Evolutionary conservation across 1,284 basidiomycete genomes (phyloP).

Genomic region (Blastosporella zonata): DNA sequence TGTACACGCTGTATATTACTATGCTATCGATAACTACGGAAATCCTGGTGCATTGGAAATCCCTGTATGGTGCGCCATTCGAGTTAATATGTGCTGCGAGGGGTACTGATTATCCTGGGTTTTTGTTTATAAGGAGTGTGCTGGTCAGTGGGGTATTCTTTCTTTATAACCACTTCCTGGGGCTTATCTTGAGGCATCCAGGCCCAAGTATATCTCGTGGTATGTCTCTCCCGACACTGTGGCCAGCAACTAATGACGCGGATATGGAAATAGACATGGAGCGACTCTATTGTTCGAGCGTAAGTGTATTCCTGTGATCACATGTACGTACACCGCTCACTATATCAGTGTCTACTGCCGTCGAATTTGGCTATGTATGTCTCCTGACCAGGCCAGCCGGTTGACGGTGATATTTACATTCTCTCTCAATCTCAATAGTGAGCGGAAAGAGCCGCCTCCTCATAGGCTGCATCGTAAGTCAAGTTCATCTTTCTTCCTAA

Average conservation of each 20-base stretch:
- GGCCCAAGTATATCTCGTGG: background rate
- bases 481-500: background rate
- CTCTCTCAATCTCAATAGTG: background rate
- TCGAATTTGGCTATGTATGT: constrained; percentile 1
- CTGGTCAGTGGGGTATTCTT: background rate
- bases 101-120: background rate
- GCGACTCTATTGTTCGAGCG: background rate
- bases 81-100: background rate
- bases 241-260: background rate
- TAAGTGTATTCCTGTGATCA: background rate
- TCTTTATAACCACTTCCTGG: background rate
- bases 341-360: background rate
- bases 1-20: background rate
- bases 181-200: background rate
- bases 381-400: no score
- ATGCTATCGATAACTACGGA: background rate
- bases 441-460: background rate
- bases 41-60: background rate
- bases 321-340: background rate
- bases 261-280: background rate
- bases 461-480: background rate
- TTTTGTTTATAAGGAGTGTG: background rate
- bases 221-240: background rate
- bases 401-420: background rate
- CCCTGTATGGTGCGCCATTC: background rate